Base-by-base conservation (phyloP, 495 filamentous ascomycete species). In the Hyaloscypha variabilis region DNA sequence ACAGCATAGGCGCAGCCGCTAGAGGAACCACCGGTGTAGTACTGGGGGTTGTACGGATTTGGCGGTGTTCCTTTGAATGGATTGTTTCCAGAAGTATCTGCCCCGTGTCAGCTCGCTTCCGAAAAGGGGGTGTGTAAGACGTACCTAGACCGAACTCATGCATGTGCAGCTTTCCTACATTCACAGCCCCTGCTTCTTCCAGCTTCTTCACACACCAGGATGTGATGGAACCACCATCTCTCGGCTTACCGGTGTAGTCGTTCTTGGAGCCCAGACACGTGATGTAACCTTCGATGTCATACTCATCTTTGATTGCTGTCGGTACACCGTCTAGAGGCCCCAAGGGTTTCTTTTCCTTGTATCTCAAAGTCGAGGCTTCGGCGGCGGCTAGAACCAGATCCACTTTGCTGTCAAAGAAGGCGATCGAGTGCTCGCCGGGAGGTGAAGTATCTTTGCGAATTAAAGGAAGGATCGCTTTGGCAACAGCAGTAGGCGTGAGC, bases 1-100 rank as follows among this genome's bases (percentile, higher is more conserved):
- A 97, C 85, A 39, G 91, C 87, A 62, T 94, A 97, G 0, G 86
- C 94, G 30, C 87, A 88, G 4, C 94, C 94, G 8, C 92, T 90
- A 0, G 93, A 96, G 0, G 91, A 95, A 14, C 94, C 94, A 29
- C 94, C 94, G 28, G 90, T 88, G 77, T 95, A 97, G 79, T 93
- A 97, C 2, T 79, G 67, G 0, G 77, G 73, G 74, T 96, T 93
- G 71, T 92, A 87, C 53, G 94, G 95, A 76, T 98, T 98, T 4
- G 82, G 76, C 0, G 94, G 91, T 0, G 93, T 97, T 17, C 94
- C 93, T 65, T 84, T 83, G 60, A 83, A 85, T 23, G 90, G 90
- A 67, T 96, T 94, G 78, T 92, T 93, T 73, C 93, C 92, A 21
- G 87, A 92, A 17, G 89, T 92, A 68, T 94, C 92, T 52, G 90